Conservation (phyloP, 176 grass and related monocot species). For the Zea mays region Zm-B73-REFERENCE-NAM-5.0 NC_050104.1:159247501-159248000, state of each 20-base stretch:
- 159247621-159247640: too few species aligned
- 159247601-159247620: too few species aligned
- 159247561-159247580: too few species aligned
- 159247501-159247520: too few species aligned
- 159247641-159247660: too few species aligned
- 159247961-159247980: slow-evolving; percentile 61
- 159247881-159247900: slow-evolving; percentile 41
- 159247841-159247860: slow-evolving; percentile 68
- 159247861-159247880: slow-evolving; percentile 41
- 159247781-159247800: neutral
- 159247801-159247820: slow-evolving; percentile 34
- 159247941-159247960: slow-evolving; percentile 71
- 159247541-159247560: too few species aligned
- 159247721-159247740: slow-evolving; percentile 4
- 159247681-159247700: neutral
- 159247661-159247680: too few species aligned
- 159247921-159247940: slow-evolving; percentile 71
- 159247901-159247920: slow-evolving; percentile 53
- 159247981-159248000: slow-evolving; percentile 54
- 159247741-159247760: neutral
- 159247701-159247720: neutral
- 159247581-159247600: too few species aligned
- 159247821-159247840: slow-evolving; percentile 45
- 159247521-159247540: too few species aligned
- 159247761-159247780: neutral